phyloP scores from a whole-genome alignment of 1,284 basidiomycete species.

The Cryptococcus depauperatus region DNA sequence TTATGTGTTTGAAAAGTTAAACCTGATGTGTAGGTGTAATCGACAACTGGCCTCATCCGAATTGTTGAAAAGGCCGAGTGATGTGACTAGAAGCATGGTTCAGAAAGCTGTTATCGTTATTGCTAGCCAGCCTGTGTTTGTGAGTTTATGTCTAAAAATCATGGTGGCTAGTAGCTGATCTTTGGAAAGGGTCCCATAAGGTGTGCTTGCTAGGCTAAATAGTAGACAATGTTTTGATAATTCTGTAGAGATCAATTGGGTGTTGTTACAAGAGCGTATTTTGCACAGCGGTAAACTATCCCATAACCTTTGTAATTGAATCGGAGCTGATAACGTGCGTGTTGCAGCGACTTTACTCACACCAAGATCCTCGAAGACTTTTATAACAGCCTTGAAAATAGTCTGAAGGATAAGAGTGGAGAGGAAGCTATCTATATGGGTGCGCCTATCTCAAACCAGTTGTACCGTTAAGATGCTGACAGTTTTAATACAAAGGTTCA shows the following conservation, averaged over 20 bases:
- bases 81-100: conserved; percentile 91
- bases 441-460: conserved; percentile 9
- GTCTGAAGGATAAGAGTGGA: conserved; percentile 34
- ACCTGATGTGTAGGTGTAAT: conserved; percentile 60
- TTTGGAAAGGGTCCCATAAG: neutral
- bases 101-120: conserved; percentile 97
- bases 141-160: conserved; percentile 14
- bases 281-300: conserved; percentile 59
- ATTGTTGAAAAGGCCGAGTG: conserved; percentile 70
- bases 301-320: neutral
- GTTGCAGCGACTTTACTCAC: conserved; percentile 70
- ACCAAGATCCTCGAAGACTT: conserved; percentile 78
- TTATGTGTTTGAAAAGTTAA: neutral
- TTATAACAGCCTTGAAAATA: conserved; percentile 58
- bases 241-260: conserved; percentile 71
- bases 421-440: conserved; percentile 44
- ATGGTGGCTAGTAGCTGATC: conserved; percentile 7
- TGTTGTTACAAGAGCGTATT: conserved; percentile 86
- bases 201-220: conserved; percentile 34
- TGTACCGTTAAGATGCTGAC: neutral
- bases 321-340: conserved; percentile 3
- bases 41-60: conserved; percentile 81
- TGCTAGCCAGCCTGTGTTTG: conserved; percentile 80
- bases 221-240: conserved; percentile 2
- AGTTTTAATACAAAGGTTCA: conserved; percentile 53